These are phyloP conservation scores for Podila verticillata DNA, from an alignment of 192 early-diverging fungal species.

Conservation along the genomic window DNA sequence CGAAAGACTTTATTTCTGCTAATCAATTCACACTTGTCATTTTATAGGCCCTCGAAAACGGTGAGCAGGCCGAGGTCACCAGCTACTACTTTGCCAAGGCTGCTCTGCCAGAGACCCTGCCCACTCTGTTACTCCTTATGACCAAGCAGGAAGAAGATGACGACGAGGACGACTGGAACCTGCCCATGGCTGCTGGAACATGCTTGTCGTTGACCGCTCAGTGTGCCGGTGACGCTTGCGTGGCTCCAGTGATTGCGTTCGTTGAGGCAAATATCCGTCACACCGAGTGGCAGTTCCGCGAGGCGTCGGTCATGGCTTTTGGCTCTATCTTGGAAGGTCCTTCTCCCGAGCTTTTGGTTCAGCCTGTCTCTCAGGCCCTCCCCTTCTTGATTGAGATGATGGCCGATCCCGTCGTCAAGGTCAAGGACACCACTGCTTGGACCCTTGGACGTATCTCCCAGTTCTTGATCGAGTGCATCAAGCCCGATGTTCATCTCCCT, in stretches of 20 bases:
- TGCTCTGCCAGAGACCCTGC: constrained; percentile 83
- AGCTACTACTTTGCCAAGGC: constrained; percentile 83
- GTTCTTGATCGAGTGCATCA: constrained; percentile 76
- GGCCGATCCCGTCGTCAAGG: constrained; percentile 86
- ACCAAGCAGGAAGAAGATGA: constrained; percentile 98
- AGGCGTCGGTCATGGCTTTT: constrained; percentile 98
- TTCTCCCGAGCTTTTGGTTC: constrained; percentile 64
- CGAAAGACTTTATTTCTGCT: neutral
- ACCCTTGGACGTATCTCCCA: constrained; percentile 97
- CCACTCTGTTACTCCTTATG: constrained; percentile 86
- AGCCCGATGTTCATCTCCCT: constrained; percentile 76
- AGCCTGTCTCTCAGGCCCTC: constrained; percentile 85
- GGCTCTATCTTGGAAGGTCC: constrained; percentile 98
- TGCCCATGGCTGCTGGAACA: constrained; percentile 97
- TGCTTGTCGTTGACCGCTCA: constrained; percentile 90
- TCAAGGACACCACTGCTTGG: constrained; percentile 99
- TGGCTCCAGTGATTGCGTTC: constrained; percentile 88
- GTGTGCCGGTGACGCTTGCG: constrained; percentile 83
- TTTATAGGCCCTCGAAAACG: constrained; percentile 56
- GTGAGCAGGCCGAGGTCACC: constrained; percentile 57
- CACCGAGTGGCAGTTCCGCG: constrained; percentile 92
- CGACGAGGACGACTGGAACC: constrained; percentile 99
- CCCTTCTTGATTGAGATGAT: constrained; percentile 90
- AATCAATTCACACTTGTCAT: neutral
- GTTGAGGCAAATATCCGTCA: constrained; percentile 87